Base-by-base conservation (phyloP, 352 stramenopile genomes). In the Globisporangium abappressorium region DNA sequence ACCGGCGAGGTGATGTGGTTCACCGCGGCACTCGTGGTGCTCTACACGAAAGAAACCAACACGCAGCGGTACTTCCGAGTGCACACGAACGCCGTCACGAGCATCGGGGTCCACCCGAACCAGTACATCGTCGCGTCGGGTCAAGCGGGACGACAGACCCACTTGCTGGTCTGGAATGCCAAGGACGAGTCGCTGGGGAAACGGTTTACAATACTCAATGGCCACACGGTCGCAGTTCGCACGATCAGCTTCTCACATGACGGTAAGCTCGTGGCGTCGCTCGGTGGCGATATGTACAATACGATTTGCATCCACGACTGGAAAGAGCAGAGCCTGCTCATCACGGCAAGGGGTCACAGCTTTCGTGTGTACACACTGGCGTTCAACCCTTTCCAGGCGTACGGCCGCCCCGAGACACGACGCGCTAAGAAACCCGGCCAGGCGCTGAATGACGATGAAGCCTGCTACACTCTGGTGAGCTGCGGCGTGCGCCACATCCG, bases 291-390 rank as follows among this genome's bases (percentile, higher is more conserved):
- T 53, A 81, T 92, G 73, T 92, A 87, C 78, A 92, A 92, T 33
- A 89, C 84, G 18, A 89, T 92, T 57, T 92, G 80, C 30, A 68
- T 92, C 46, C 82, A 92, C 71, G 81, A 91, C 68, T 92, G 84
- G 84, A 79, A 82, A 41, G 75, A 87, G 2, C 76, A 89, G 47
- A 84, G 70, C 20, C 59, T 89, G 18, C 68, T 92, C 5, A 70
- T 79, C 14, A 90, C 76, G 6, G 79, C 81, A 15, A 72, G 80
- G 33, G 84, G 84, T 3, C 84, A 91, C 65, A 92, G 80, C 41
- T 87, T 90, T 57, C 79, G 82, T 26, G 84, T 92, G 2, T 76
- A 90, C 34, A 76, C 74, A 7, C 60, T 92, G 22, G 82, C 78
- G 18, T 92, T 92, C 66, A 92, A 91, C 59, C 84, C 84, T 22